Conservation (phyloP, 1,139 yeast genomes). For the Kodamaea sp. region DNA sequence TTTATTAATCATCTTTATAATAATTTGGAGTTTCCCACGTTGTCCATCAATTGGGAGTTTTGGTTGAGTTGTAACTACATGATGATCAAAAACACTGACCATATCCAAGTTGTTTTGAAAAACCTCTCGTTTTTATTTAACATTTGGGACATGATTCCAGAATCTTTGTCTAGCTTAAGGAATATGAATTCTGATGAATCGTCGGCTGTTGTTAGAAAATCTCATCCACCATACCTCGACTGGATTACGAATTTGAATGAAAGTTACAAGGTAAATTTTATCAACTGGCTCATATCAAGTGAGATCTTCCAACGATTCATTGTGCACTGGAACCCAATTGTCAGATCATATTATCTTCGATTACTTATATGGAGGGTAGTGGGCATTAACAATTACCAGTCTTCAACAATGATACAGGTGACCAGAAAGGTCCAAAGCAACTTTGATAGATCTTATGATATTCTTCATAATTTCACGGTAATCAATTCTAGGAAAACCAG, state of each 20-base stretch:
- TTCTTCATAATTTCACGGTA: conserved; percentile 19
- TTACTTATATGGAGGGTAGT: conserved; percentile 68
- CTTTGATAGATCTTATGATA: conserved; percentile 25
- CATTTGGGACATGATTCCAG: conserved; percentile 74
- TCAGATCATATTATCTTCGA: conserved; percentile 68
- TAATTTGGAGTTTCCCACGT: conserved; percentile 13
- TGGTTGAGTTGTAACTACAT: conserved; percentile 66
- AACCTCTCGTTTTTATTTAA: conserved; percentile 69
- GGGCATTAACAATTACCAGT: conserved; percentile 48
- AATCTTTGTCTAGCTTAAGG: conserved; percentile 15
- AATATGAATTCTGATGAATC: conserved; percentile 1
- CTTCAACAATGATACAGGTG: conserved; percentile 33
- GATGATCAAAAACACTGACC: conserved; percentile 61
- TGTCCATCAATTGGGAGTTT: conserved; percentile 65
- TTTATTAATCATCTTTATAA: conserved; percentile 42
- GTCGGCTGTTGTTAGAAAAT: too few species aligned
- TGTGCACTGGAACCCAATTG: conserved; percentile 79
- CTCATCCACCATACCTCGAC: conserved; percentile 9
- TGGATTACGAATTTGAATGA: conserved; percentile 42
- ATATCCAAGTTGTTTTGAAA: conserved; percentile 61
- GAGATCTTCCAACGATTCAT: conserved; percentile 56
- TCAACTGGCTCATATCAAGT: conserved; percentile 55
- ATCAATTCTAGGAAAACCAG: conserved; percentile 8
- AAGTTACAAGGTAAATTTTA: conserved; percentile 47
- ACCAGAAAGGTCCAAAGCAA: conserved; percentile 33